Conservation (phyloP, 2,329 filamentous ascomycete species). For the Diplocarpon rosae region DNA sequence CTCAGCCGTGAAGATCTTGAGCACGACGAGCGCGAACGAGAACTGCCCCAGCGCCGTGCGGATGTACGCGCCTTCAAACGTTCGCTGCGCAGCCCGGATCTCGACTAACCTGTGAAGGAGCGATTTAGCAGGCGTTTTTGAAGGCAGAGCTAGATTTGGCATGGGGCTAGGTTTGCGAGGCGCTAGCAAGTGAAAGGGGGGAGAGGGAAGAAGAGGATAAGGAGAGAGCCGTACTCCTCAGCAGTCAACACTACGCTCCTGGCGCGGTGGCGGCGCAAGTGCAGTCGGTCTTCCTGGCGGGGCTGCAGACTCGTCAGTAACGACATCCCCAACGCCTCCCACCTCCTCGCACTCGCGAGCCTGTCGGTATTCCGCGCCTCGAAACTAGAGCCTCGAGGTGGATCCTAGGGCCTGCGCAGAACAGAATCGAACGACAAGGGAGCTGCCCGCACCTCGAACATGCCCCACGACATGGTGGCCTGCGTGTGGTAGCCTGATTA, state of each 20-base stretch:
- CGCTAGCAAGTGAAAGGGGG: too few species aligned
- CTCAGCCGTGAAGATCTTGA: constrained; percentile 93
- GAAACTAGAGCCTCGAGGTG: neutral
- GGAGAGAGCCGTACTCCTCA: constrained; percentile 40
- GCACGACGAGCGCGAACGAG: constrained; percentile 84
- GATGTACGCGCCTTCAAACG: constrained; percentile 94
- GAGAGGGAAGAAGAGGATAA: neutral
- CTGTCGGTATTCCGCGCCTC: neutral
- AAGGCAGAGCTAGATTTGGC: neutral
- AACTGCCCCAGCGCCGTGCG: constrained; percentile 91
- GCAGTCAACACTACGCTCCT: constrained; percentile 72
- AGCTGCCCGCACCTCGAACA: constrained; percentile 20
- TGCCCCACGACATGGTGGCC: constrained; percentile 4
- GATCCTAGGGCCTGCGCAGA: neutral
- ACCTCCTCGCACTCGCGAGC: neutral
- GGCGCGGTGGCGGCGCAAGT: constrained; percentile 71
- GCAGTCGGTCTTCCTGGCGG: constrained; percentile 63
- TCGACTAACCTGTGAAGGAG: constrained; percentile 58
- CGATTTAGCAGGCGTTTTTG: neutral
- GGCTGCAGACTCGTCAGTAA: constrained; percentile 33
- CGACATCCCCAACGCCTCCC: neutral
- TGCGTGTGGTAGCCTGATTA: neutral
- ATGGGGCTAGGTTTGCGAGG: too few species aligned
- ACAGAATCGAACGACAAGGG: neutral
- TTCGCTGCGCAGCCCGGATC: constrained; percentile 86